These are phyloP conservation scores for Colletotrichum kahawae DNA, from an alignment of 2,329 filamentous ascomycete genomes.

Conservation along the genomic window DNA sequence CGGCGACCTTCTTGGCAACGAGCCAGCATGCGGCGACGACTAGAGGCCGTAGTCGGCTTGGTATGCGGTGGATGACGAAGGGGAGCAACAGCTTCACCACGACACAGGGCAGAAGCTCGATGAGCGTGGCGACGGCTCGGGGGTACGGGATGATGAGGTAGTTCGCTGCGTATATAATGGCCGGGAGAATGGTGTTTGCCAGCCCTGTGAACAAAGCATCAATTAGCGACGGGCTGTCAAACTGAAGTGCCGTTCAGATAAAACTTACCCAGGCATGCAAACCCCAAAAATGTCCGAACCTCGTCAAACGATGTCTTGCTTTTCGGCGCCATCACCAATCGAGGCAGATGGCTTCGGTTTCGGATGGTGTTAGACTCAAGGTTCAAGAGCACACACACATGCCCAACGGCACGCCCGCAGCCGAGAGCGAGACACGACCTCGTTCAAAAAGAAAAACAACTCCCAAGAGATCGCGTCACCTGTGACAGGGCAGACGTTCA, in stretches of 20 bases:
- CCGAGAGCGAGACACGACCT: background rate
- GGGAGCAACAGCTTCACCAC: conserved; percentile 32
- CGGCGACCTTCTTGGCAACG: conserved; percentile 30
- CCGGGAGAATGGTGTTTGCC: conserved; percentile 32
- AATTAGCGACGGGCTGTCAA: background rate
- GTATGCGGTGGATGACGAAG: conserved; percentile 28
- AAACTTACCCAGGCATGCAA: conserved; percentile 7
- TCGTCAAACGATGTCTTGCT: background rate
- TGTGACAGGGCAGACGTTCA: background rate
- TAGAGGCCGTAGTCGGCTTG: conserved; percentile 32
- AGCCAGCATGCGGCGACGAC: conserved; percentile 32
- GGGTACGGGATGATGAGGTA: conserved; percentile 41
- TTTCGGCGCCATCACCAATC: background rate
- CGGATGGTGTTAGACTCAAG: background rate
- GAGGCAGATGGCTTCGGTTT: background rate
- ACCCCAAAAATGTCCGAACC: background rate
- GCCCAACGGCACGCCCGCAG: background rate
- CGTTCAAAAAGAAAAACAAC: background rate
- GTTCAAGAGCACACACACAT: background rate
- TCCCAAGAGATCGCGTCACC: background rate
- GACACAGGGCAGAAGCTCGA: conserved; percentile 35
- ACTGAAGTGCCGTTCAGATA: background rate
- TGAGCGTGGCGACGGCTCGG: conserved; percentile 33
- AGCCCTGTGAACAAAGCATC: conserved; percentile 28
- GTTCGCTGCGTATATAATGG: conserved; percentile 35